A percentile compares a stretch with the other conserved stretches of the same genome.
Conservation (phyloP, 306 rosid genomes). For the Malus fusca region DNA sequence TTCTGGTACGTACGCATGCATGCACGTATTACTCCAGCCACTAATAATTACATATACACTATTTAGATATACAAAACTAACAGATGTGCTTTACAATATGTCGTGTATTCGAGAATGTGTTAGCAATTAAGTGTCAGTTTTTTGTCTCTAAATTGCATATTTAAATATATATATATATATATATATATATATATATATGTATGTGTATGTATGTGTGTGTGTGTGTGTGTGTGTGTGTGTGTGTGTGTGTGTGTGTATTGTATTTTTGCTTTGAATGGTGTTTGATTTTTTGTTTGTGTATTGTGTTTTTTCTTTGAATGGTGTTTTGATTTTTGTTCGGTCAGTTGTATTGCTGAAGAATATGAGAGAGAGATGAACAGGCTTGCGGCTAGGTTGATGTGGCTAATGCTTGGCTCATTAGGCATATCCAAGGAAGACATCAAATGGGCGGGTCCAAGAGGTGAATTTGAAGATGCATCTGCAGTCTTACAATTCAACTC, state of each 20-base stretch:
- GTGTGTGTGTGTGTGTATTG: too few relatives aligned
- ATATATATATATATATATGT: too few relatives aligned
- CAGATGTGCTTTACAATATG: background rate
- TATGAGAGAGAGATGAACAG: background rate
- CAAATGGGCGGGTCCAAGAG: background rate
- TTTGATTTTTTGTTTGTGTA: too few relatives aligned
- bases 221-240: too few relatives aligned
- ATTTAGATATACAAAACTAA: background rate
- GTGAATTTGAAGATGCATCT: background rate
- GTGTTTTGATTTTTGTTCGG: background rate
- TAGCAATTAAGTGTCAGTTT: too few relatives aligned
- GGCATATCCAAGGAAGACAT: background rate
- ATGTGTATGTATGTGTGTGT: background rate
- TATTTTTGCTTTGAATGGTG: too few relatives aligned
- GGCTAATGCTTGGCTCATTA: background rate
- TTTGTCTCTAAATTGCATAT: too few relatives aligned
- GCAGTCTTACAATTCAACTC: constrained; percentile 26
- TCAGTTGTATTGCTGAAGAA: background rate
- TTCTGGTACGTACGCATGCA: background rate
- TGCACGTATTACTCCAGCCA: background rate
- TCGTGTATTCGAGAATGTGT: background rate
- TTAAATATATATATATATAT: too few relatives aligned
- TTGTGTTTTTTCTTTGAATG: background rate
- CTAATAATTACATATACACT: background rate
- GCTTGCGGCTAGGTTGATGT: background rate